Percentiles rank a stretch among this genome's conserved stretches.
phyloP scores from a whole-genome alignment of 2,329 filamentous ascomycete genomes.

The Elsinoe necatrix region DNA sequence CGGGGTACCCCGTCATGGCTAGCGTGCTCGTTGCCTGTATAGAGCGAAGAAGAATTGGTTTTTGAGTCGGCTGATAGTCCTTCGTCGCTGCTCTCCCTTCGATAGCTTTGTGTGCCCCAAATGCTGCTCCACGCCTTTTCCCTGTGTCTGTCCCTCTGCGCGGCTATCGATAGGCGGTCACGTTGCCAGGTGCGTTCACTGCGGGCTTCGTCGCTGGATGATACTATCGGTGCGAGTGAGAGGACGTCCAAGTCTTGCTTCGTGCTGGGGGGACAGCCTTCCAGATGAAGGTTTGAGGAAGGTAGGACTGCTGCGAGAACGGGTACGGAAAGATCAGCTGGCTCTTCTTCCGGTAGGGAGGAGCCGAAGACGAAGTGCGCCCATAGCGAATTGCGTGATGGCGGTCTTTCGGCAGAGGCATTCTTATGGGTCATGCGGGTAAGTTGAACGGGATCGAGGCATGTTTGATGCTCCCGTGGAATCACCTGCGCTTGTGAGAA shows the following conservation, averaged over 20 bases:
- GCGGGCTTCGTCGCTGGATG: neutral
- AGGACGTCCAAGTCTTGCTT: neutral
- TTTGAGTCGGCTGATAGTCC: neutral
- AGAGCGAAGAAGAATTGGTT: neutral
- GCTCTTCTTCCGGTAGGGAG: neutral
- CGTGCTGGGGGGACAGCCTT: neutral
- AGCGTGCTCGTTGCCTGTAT: neutral
- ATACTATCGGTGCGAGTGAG: conserved; percentile 5
- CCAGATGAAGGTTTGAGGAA: neutral
- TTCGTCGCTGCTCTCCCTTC: neutral
- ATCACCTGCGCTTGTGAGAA: too few relatives aligned
- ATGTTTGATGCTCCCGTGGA: too few relatives aligned
- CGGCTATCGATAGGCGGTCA: neutral
- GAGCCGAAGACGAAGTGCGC: conserved; percentile 1
- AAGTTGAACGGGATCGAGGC: neutral
- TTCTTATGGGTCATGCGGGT: neutral
- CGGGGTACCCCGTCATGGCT: neutral
- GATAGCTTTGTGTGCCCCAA: neutral
- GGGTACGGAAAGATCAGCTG: neutral
- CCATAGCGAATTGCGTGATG: neutral
- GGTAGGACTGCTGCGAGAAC: neutral
- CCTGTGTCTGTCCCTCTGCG: neutral
- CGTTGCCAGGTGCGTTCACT: neutral
- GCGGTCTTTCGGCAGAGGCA: neutral
- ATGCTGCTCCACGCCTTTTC: conserved; percentile 8